Conservation (phyloP, 768 basidiomycete genomes). For the Termitomyces sp. region DNA sequence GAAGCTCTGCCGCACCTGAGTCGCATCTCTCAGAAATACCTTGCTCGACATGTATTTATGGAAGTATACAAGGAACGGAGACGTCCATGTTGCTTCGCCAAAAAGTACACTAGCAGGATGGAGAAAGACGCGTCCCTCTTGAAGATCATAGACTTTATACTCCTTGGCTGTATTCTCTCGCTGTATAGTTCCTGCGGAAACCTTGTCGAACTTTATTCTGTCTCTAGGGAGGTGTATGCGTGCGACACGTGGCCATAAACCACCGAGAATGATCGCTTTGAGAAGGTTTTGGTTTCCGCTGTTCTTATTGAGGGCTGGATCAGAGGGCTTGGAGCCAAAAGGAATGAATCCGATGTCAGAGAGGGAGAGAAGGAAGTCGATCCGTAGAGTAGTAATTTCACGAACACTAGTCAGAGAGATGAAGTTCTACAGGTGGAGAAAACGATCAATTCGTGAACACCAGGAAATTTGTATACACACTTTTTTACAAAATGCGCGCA, state of each 20-base stretch:
- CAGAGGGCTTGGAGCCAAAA: conserved; percentile 34
- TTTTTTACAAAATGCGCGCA: conserved; percentile 67
- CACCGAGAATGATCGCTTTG: conserved; percentile 81
- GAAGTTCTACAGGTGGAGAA: conserved; percentile 54
- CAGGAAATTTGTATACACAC: conserved; percentile 22
- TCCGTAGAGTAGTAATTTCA: conserved; percentile 72
- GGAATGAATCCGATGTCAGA: conserved; percentile 66
- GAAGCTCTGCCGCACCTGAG: conserved; percentile 51
- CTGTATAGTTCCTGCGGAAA: conserved; percentile 78
- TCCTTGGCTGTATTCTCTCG: conserved; percentile 83
- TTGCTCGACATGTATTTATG: conserved; percentile 78
- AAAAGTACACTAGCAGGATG: conserved; percentile 85
- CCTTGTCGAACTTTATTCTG: conserved; percentile 80
- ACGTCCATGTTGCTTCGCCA: conserved; percentile 61
- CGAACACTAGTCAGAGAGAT: conserved; percentile 69
- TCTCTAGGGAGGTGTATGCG: conserved; percentile 65
- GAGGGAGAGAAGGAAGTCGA: conserved; percentile 71
- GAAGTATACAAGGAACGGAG: conserved; percentile 81
- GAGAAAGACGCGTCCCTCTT: conserved; percentile 62
- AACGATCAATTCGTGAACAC: not conserved
- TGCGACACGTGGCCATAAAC: conserved; percentile 81
- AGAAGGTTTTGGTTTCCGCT: conserved; percentile 65
- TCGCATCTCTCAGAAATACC: conserved; percentile 81
- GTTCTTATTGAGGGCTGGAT: conserved; percentile 56
- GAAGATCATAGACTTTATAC: conserved; percentile 75